phyloP scores from a whole-genome alignment of 2,329 filamentous ascomycete species.

The Gaeumannomyces tritici region DNA sequence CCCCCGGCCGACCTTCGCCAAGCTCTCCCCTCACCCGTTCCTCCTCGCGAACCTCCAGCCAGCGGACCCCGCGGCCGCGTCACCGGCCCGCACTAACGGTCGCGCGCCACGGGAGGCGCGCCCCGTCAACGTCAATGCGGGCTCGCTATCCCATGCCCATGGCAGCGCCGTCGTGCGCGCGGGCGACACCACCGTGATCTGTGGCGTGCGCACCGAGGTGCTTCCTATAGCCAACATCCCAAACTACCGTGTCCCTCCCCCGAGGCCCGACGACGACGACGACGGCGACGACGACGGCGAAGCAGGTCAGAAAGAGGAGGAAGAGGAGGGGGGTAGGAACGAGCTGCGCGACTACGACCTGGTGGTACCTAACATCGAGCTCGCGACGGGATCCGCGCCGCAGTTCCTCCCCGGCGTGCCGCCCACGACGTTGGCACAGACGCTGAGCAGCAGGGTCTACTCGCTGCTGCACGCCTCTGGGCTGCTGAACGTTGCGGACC shows the following conservation, averaged over 20 bases:
- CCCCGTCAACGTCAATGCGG: slow-evolving; percentile 65
- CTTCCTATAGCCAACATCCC: slow-evolving; percentile 67
- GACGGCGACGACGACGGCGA: slow-evolving; percentile 7
- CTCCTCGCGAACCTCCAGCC: slow-evolving; percentile 80
- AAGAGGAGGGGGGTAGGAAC: slow-evolving; percentile 18
- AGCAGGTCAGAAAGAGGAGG: neutral
- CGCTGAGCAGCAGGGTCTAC: slow-evolving; percentile 70
- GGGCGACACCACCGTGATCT: slow-evolving; percentile 91
- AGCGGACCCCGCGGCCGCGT: slow-evolving; percentile 21
- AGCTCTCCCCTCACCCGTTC: slow-evolving; percentile 80
- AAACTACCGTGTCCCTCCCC: slow-evolving; percentile 40
- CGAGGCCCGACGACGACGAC: slow-evolving; percentile 7
- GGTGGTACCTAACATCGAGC: slow-evolving; percentile 86
- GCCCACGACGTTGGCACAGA: slow-evolving; percentile 72
- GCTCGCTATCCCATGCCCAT: slow-evolving; percentile 79
- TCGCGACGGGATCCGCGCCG: slow-evolving; percentile 84
- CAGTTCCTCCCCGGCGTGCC: slow-evolving; percentile 76
- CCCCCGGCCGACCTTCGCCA: slow-evolving; percentile 67
- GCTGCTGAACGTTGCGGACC: slow-evolving; percentile 54
- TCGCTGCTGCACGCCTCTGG: slow-evolving; percentile 64
- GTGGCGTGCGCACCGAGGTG: slow-evolving; percentile 81
- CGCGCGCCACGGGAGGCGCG: slow-evolving; percentile 63
- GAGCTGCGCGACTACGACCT: slow-evolving; percentile 58
- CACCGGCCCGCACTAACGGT: slow-evolving; percentile 68
- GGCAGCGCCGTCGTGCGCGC: slow-evolving; percentile 82